These are phyloP conservation scores for Meripilus lineatus DNA, from an alignment of 1,284 basidiomycete species.

Conservation along the genomic window DNA sequence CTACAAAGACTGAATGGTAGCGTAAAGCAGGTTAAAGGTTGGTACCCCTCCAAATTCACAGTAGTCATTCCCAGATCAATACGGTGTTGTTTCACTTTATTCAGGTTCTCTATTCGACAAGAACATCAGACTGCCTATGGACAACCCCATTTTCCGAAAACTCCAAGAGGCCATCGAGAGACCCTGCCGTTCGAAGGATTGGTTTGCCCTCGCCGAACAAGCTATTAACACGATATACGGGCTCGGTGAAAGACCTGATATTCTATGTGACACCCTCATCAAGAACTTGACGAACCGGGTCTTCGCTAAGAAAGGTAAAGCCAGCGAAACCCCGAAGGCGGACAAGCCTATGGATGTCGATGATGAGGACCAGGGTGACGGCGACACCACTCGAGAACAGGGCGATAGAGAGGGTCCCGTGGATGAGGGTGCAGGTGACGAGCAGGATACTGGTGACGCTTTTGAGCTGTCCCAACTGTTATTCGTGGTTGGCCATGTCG, in stretches of 20 bases:
- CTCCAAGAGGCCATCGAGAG: constrained; percentile 76
- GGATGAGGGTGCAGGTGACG: constrained; percentile 5
- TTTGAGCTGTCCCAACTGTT: constrained; percentile 89
- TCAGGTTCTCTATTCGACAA: constrained; percentile 85
- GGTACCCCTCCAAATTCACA: constrained; percentile 14
- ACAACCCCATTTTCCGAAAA: constrained; percentile 81
- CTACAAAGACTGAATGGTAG: constrained; percentile 91
- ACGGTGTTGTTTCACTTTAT: constrained; percentile 3
- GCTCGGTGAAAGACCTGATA: constrained; percentile 91
- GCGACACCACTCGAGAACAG: too few relatives aligned
- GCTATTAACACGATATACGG: constrained; percentile 95
- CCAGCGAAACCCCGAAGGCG: constrained; percentile 7
- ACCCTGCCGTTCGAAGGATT: constrained; percentile 81
- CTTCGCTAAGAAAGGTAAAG: constrained; percentile 44
- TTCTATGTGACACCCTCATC: constrained; percentile 79
- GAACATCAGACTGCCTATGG: constrained; percentile 85
- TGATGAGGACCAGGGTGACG: constrained; percentile 45
- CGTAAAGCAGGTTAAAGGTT: constrained; percentile 95
- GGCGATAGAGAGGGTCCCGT: constrained; percentile 15
- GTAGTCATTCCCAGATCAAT: background rate
- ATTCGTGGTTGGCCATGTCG: constrained; percentile 94
- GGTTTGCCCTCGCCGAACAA: constrained; percentile 97
- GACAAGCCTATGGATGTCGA: constrained; percentile 32
- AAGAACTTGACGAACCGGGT: constrained; percentile 75
- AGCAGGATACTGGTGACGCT: constrained; percentile 64